Conservation (phyloP, 192 early-diverging fungal genomes). For the Linnemannia hyalina region DNA sequence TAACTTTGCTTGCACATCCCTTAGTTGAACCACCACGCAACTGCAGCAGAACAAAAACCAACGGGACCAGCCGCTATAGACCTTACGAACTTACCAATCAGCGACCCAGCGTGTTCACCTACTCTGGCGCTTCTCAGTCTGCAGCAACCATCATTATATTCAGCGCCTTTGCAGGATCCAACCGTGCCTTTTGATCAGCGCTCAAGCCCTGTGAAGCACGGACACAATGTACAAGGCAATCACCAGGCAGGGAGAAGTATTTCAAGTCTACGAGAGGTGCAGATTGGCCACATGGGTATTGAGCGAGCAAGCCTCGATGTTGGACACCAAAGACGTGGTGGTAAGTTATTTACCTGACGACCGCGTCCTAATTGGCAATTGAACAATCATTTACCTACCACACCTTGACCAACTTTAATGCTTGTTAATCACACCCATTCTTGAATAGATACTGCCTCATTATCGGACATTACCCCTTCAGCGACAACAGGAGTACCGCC, state of each 20-base stretch:
- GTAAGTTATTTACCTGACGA: conserved; percentile 7
- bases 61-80: background rate
- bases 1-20: background rate
- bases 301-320: conserved; percentile 27
- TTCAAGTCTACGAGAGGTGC: conserved; percentile 39
- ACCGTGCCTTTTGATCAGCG: background rate
- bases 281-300: background rate
- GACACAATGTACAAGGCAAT: conserved; percentile 5
- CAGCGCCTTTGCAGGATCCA: background rate
- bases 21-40: background rate
- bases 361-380: background rate
- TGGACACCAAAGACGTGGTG: conserved; percentile 11
- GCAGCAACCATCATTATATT: background rate
- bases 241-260: conserved; percentile 40
- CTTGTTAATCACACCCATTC: background rate
- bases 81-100: background rate
- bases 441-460: background rate
- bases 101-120: background rate
- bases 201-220: background rate
- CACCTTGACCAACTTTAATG: background rate
- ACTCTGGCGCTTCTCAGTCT: background rate
- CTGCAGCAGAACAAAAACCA: background rate
- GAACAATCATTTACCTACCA: background rate
- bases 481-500: background rate
- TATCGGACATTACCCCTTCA: background rate